Percentiles rank a stretch among this genome's conserved stretches.
Conservation (phyloP, 371 early-diverging fungal species). For the Fennellomyces sp. region DNA sequence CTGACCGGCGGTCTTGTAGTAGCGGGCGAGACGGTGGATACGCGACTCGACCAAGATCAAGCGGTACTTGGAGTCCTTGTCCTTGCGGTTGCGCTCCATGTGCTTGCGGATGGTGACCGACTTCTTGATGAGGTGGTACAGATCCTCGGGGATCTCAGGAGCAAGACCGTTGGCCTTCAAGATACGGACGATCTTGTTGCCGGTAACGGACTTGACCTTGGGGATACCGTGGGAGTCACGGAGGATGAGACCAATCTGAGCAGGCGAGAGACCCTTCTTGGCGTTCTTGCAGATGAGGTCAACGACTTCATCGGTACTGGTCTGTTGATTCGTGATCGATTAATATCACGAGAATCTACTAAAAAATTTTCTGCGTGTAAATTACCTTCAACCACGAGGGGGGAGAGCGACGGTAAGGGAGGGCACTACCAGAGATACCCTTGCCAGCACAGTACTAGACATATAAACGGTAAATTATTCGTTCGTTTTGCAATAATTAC, state of each 20-base stretch:
- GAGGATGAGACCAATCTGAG: conserved; percentile 99
- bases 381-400: conserved; percentile 94
- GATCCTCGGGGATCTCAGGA: conserved; percentile 99
- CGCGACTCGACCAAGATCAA: conserved; percentile 98
- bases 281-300: conserved; percentile 98
- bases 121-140: conserved; percentile 99
- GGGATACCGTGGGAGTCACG: conserved; percentile 99
- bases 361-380: not conserved
- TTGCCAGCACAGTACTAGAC: conserved; percentile 92
- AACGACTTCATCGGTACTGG: conserved; percentile 95
- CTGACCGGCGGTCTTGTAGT: conserved; percentile 99
- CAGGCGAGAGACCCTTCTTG: conserved; percentile 99
- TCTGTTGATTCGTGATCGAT: too few species aligned
- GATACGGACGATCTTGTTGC: conserved; percentile 96
- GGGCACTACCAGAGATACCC: conserved; percentile 98
- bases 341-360: not conserved
- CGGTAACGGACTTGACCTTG: conserved; percentile 95
- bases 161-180: conserved; percentile 91
- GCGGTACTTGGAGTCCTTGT: conserved; percentile 99
- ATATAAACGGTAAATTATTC: not conserved
- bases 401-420: conserved; percentile 98
- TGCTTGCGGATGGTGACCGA: conserved; percentile 99
- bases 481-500: not conserved
- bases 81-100: conserved; percentile 99
- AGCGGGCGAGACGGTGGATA: conserved; percentile 99